Base-by-base conservation (phyloP, 495 filamentous ascomycete genomes). In the Aspergillus sparsus region DNA sequence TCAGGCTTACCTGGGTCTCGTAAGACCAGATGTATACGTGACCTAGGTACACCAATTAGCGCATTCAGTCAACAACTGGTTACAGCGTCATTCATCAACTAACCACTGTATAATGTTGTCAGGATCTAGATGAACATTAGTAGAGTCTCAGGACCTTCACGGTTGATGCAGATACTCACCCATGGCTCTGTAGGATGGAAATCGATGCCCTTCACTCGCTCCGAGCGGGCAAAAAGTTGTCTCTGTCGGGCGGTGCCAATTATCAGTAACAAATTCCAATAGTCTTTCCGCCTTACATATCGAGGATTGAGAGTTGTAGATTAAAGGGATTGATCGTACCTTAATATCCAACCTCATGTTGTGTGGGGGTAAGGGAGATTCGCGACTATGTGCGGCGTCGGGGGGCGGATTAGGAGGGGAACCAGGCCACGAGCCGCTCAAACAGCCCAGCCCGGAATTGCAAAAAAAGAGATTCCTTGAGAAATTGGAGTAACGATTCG, bases 1-100 rank as follows among this genome's bases (percentile, higher is more conserved):
- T 50, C 16, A 13, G 31, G 36, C 74, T 57, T 76, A 86, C 85
- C 76, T 96, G 95, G 50, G 93, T 92, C 75, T 97, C 94, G 77
- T 96, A 97, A 9, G 93, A 97, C 95, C 94, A 99, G 70, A 99
- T 97, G 80, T 98, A 93, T 69, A 96, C 95, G 82, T 98, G 94
- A 76, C 93, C 87, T 92, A 57, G 50, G 45, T 53, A 34, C 27
- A 46, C 37, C 35, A 21, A 64, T 74, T 74, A 74, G 71, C 62
- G 63, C 61, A 58, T 63, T 56, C 47, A 44, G 50, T 44, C 45
- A 37, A 52, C 39, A 34, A 37, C 57, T 32, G 58, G 12, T 31
- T 54, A 36, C 27, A 50, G 49, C 9, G 39, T 13, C 42, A 53
- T 66, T 18, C 45, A 18, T 57, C 13, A 34, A 70, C 83, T 68